Percentiles rank a stretch among this genome's conserved stretches.
Evolutionary conservation across 495 filamentous ascomycete genomes (phyloP).

Genomic region (Penicillium lagena): DNA sequence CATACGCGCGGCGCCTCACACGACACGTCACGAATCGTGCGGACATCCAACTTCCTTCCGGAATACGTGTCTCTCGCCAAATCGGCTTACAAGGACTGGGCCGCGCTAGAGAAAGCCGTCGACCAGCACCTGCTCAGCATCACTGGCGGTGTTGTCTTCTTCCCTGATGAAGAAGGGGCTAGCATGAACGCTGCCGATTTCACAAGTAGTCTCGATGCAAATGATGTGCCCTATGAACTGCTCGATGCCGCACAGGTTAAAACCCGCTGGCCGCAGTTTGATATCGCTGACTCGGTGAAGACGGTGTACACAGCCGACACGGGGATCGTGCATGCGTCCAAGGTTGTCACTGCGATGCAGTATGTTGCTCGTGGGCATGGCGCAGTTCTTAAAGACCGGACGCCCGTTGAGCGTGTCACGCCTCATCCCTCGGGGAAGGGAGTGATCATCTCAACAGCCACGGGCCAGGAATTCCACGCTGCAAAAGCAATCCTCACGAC

Average conservation of each 20-base stretch:
- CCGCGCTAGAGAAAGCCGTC: constrained; percentile 7
- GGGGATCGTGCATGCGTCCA: constrained; percentile 4
- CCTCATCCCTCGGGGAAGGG: background rate
- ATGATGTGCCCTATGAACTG: constrained; percentile 17
- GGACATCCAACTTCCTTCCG: constrained; percentile 9
- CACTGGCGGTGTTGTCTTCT: constrained; percentile 13
- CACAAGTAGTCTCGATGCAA: constrained; percentile 7
- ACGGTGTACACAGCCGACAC: background rate
- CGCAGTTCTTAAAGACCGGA: constrained; percentile 17
- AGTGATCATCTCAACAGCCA: too few relatives aligned
- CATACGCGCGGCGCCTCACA: constrained; percentile 14
- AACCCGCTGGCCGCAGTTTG: constrained; percentile 21
- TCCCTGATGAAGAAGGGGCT: constrained; percentile 11
- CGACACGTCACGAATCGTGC: constrained; percentile 14
- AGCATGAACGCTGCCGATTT: constrained; percentile 3
- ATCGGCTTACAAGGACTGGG: constrained; percentile 15
- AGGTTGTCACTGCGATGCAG: constrained; percentile 17
- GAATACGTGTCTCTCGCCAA: constrained; percentile 10
- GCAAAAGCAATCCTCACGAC: constrained; percentile 19
- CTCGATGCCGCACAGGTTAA: constrained; percentile 18
- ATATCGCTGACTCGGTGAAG: constrained; percentile 14
- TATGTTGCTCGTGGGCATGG: constrained; percentile 13
- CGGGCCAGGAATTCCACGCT: constrained; percentile 6
- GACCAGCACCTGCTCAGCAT: constrained; percentile 12
- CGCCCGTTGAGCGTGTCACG: constrained; percentile 14